These are phyloP conservation scores for Trametes gibbosa DNA, from an alignment of 768 basidiomycete species.

Conservation along the genomic window DNA sequence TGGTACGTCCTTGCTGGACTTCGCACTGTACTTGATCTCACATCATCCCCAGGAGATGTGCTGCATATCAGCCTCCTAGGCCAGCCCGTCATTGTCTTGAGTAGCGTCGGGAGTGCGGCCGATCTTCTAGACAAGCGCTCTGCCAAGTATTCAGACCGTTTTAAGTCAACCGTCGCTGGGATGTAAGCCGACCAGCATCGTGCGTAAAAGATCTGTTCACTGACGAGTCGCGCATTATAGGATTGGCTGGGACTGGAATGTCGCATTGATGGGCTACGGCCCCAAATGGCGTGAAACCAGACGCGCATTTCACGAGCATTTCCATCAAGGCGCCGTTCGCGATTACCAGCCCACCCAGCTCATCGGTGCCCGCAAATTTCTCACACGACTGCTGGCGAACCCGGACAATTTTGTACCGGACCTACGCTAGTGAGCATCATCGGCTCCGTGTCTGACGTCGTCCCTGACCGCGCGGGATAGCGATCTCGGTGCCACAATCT, in stretches of 20 bases:
- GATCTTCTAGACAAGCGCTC: constrained; percentile 44
- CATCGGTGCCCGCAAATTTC: not conserved
- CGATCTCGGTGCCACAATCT: constrained; percentile 8
- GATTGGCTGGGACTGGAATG: constrained; percentile 16
- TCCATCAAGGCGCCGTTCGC: not conserved
- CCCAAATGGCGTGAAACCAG: not conserved
- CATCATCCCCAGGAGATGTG: constrained; percentile 14
- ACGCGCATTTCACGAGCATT: constrained; percentile 11
- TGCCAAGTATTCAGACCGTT: constrained; percentile 40
- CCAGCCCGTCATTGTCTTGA: constrained; percentile 34
- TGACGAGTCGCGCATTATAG: not conserved
- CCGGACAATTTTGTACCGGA: constrained; percentile 7
- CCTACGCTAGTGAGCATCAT: constrained; percentile 1
- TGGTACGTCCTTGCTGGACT: not conserved
- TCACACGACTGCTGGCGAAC: not conserved
- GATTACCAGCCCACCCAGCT: not conserved
- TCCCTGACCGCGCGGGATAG: not conserved
- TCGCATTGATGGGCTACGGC: constrained; percentile 10
- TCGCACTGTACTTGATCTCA: not conserved
- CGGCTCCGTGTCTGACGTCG: not conserved
- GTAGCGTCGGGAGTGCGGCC: constrained; percentile 33
- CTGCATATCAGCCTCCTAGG: constrained; percentile 20
- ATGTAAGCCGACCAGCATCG: not conserved
- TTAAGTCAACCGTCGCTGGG: not conserved
- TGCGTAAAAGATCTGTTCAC: too few relatives aligned